Conservation (phyloP, 108 stramenopile species). For the Nitzschia sp. region DNA sequence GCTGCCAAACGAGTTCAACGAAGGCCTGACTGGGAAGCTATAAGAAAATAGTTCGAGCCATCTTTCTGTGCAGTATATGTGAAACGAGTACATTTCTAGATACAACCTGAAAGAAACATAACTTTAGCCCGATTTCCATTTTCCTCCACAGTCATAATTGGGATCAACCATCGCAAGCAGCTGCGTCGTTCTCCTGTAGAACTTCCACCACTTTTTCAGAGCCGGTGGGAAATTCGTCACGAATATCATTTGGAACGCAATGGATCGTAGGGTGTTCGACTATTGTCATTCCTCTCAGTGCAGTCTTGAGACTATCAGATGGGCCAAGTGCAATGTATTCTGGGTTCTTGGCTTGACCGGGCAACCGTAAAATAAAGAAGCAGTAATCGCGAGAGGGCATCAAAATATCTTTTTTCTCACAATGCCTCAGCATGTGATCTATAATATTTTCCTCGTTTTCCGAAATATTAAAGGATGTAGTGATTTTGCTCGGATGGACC, state of each 20-base stretch:
- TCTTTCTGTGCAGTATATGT: too few species aligned
- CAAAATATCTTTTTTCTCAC: background rate
- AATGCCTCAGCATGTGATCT: conserved; percentile 6
- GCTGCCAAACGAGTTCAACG: conserved; percentile 79
- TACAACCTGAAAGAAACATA: too few species aligned
- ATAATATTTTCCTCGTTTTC: conserved; percentile 24
- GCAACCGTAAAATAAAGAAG: conserved; percentile 51
- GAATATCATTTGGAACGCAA: conserved; percentile 17
- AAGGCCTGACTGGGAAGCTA: conserved; percentile 1
- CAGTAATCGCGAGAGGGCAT: conserved; percentile 25
- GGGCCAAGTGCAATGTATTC: conserved; percentile 43
- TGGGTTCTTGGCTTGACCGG: conserved; percentile 57
- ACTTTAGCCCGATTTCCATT: too few species aligned
- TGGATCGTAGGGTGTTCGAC: conserved; percentile 76
- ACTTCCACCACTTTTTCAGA: background rate
- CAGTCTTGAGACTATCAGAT: conserved; percentile 35
- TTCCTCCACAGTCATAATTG: too few species aligned
- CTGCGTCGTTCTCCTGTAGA: too few species aligned
- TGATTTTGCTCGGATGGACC: background rate
- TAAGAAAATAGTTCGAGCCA: background rate
- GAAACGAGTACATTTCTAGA: too few species aligned
- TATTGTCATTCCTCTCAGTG: conserved; percentile 55
- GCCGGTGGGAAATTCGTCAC: conserved; percentile 1
- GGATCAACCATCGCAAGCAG: too few species aligned
- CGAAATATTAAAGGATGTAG: conserved; percentile 10